These are phyloP conservation scores for Aspergillus sojae DNA, from an alignment of 2,329 filamentous ascomycete genomes.

Conservation along the genomic window DNA sequence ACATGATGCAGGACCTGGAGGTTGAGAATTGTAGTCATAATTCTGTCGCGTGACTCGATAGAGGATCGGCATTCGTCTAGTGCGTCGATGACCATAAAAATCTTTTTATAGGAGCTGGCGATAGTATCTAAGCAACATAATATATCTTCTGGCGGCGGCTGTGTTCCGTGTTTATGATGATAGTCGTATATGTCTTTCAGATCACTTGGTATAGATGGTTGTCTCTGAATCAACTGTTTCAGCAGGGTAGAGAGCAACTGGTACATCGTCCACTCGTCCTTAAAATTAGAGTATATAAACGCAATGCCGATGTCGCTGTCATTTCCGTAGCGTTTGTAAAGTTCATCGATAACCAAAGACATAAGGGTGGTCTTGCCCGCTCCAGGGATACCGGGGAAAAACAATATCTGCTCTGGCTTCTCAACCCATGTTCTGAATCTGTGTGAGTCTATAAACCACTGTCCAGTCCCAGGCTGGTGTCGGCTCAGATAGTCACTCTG, in stretches of 20 bases:
- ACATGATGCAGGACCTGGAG: not conserved
- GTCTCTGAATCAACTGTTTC: not conserved
- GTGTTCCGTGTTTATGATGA: not conserved
- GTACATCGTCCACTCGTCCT: not conserved
- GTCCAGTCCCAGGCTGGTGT: not conserved
- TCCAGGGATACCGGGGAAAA: slow-evolving; percentile 22
- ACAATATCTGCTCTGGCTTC: slow-evolving; percentile 6
- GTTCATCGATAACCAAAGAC: slow-evolving; percentile 13
- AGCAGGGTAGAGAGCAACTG: not conserved
- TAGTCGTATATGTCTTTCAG: not conserved
- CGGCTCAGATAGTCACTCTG: not conserved
- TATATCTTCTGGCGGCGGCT: not conserved
- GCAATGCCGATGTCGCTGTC: not conserved
- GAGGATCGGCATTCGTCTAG: not conserved
- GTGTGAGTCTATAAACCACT: not conserved
- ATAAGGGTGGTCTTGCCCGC: slow-evolving; percentile 22
- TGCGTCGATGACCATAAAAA: not conserved
- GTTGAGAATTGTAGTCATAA: not conserved
- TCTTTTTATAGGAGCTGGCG: not conserved
- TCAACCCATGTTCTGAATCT: not conserved
- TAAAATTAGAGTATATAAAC: not conserved
- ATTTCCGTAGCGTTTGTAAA: not conserved
- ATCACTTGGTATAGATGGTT: not conserved
- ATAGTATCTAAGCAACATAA: not conserved
- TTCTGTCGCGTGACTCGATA: not conserved